These are phyloP conservation scores for Drosera spatulata DNA, from an alignment of 179 eudicot species.

Conservation along the genomic window DNA sequence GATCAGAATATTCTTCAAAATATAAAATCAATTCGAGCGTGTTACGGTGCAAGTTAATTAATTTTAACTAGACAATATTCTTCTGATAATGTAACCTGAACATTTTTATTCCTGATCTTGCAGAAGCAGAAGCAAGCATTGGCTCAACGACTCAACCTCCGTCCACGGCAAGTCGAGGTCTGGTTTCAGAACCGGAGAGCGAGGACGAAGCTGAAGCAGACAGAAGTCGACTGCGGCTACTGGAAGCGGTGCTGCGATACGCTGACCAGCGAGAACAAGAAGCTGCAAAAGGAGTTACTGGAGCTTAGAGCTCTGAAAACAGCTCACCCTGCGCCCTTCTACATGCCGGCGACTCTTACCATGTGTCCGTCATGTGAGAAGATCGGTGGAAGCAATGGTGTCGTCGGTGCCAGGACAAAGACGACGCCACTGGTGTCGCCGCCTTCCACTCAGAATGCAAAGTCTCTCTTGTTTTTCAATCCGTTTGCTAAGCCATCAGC, in stretches of 20 bases:
- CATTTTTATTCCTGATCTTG: neutral
- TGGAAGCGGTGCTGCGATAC: slow-evolving; percentile 11
- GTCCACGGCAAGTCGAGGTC: slow-evolving; percentile 12
- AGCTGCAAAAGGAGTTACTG: slow-evolving; percentile 9
- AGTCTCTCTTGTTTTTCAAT: too few species aligned
- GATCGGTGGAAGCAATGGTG: too few species aligned
- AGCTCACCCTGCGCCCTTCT: slow-evolving; percentile 8
- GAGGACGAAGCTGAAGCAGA: slow-evolving; percentile 16
- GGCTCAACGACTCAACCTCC: slow-evolving; percentile 8
- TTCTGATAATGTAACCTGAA: too few species aligned
- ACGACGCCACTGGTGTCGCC: too few species aligned
- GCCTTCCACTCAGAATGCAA: too few species aligned
- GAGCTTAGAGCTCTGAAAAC: slow-evolving; percentile 8
- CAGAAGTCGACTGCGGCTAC: slow-evolving; percentile 9
- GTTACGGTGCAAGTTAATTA: too few species aligned
- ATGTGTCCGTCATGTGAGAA: slow-evolving; percentile 13
- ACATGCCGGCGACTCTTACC: slow-evolving; percentile 12
- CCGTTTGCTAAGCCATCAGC: too few species aligned
- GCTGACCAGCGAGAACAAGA: slow-evolving; percentile 7
- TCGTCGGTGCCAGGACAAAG: too few species aligned
- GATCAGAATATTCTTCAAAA: too few species aligned
- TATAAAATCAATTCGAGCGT: too few species aligned
- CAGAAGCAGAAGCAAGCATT: slow-evolving; percentile 16
- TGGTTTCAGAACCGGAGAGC: slow-evolving; percentile 16
- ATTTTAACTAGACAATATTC: too few species aligned